A percentile compares a stretch with the other conserved stretches of the same genome.
phyloP scores from a whole-genome alignment of 345 rosid genomes.

The Carallia pectinifolia region DNA sequence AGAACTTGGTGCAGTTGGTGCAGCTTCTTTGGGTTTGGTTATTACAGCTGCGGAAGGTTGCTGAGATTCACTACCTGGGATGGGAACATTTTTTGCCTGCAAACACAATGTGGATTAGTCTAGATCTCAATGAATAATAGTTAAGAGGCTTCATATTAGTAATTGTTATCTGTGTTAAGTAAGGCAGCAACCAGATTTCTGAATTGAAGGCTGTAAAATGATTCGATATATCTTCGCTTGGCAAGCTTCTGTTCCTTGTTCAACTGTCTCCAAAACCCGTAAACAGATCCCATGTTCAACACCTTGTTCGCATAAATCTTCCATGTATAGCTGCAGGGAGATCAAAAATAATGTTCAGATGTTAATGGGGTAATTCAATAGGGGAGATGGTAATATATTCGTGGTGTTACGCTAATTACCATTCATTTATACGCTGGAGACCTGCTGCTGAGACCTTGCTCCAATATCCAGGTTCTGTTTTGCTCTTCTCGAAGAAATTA shows the following conservation, averaged over 20 bases:
- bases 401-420: conserved; percentile 38
- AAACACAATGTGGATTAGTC: not conserved
- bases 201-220: conserved; percentile 70
- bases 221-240: conserved; percentile 66
- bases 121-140: too few species aligned
- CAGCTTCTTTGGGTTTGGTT: conserved; percentile 11
- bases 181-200: conserved; percentile 55
- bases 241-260: conserved; percentile 74
- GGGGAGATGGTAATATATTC: not conserved
- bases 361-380: not conserved
- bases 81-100: conserved; percentile 56
- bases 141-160: not conserved
- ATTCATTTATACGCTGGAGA: conserved; percentile 70
- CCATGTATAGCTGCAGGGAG: conserved; percentile 78
- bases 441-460: conserved; percentile 57
- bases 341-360: not conserved
- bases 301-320: conserved; percentile 66
- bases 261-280: conserved; percentile 79
- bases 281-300: conserved; percentile 77
- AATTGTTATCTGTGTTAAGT: not conserved
- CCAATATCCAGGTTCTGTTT: conserved; percentile 55
- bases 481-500: conserved; percentile 78
- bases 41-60: conserved; percentile 11
- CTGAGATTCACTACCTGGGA: conserved; percentile 40
- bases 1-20: conserved; percentile 21